These are phyloP conservation scores for Xerocomus tenax DNA, from an alignment of 1,284 basidiomycete genomes.

Conservation along the genomic window DNA sequence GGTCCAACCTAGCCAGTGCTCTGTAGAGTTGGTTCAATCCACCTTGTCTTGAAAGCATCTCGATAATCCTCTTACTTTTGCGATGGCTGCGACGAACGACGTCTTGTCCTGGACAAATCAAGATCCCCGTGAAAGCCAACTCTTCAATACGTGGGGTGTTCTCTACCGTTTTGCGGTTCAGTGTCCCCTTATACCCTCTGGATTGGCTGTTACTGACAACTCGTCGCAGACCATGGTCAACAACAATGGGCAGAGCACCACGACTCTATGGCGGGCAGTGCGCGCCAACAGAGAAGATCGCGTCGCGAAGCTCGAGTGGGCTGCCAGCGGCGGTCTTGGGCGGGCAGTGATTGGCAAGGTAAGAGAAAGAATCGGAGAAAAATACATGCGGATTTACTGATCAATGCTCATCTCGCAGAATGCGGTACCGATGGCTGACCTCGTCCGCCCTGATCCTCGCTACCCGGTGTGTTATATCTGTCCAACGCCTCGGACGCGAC, in stretches of 20 bases:
- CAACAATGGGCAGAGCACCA: constrained; percentile 57
- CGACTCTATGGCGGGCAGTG: constrained; percentile 66
- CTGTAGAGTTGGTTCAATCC: constrained; percentile 23
- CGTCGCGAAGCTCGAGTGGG: constrained; percentile 78
- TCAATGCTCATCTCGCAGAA: constrained; percentile 39
- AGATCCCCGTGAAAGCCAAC: constrained; percentile 70
- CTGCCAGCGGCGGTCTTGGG: constrained; percentile 66
- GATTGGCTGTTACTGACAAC: constrained; percentile 18
- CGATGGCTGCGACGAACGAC: constrained; percentile 55
- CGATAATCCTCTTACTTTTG: constrained; percentile 15
- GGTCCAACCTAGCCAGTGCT: constrained; percentile 21
- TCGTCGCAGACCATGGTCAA: constrained; percentile 50
- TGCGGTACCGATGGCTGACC: constrained; percentile 69
- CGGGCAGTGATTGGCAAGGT: constrained; percentile 78
- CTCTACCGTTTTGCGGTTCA: constrained; percentile 72
- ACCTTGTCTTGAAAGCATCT: constrained; percentile 24
- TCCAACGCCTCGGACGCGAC: constrained; percentile 7
- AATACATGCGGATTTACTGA: constrained; percentile 14
- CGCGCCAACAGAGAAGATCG: constrained; percentile 75
- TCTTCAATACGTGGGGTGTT: constrained; percentile 72
- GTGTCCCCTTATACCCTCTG: constrained; percentile 12
- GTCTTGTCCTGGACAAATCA: constrained; percentile 77
- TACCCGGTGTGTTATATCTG: constrained; percentile 41
- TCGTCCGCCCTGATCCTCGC: constrained; percentile 57
- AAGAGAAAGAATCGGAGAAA: constrained; percentile 14